A percentile compares a stretch with the other conserved stretches of the same genome.
Conservation (phyloP, 164 flowering plant species). For the Liriodendron chinense region DNA sequence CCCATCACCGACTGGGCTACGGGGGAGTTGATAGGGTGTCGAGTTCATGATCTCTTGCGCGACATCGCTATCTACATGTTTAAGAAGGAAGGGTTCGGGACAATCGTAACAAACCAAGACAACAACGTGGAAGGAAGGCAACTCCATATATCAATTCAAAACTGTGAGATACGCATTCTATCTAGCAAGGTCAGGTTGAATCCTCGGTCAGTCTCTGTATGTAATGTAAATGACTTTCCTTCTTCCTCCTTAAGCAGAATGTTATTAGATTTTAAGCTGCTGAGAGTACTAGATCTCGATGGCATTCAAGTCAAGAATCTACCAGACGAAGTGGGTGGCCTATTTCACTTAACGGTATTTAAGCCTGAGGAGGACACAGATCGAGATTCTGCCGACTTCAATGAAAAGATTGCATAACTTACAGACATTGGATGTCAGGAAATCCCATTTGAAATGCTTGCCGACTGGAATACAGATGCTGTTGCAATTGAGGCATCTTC, state of each 20-base stretch:
- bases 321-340: slow-evolving; percentile 21
- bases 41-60: slow-evolving; percentile 46
- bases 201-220: slow-evolving; percentile 33
- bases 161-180: slow-evolving; percentile 10
- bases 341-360: slow-evolving; percentile 35
- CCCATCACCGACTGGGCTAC: too few species aligned
- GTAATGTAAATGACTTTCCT: neutral
- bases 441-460: slow-evolving; percentile 24
- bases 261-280: slow-evolving; percentile 12
- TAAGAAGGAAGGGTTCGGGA: slow-evolving; percentile 16
- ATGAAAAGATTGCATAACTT: slow-evolving; percentile 32
- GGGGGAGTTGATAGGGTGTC: slow-evolving; percentile 3
- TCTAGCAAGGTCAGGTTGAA: neutral
- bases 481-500: slow-evolving; percentile 28
- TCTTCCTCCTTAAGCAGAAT: slow-evolving; percentile 6
- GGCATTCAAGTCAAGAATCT: slow-evolving; percentile 19
- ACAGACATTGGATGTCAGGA: slow-evolving; percentile 38
- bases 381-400: slow-evolving; percentile 29
- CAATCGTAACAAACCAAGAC: neutral
- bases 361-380: slow-evolving; percentile 17
- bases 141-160: slow-evolving; percentile 25
- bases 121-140: slow-evolving; percentile 6
- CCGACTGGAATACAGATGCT: slow-evolving; percentile 26
- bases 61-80: slow-evolving; percentile 34
- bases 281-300: slow-evolving; percentile 35